Base-by-base conservation (phyloP, 2,329 filamentous ascomycete genomes). In the Diplodia sapinea region DNA sequence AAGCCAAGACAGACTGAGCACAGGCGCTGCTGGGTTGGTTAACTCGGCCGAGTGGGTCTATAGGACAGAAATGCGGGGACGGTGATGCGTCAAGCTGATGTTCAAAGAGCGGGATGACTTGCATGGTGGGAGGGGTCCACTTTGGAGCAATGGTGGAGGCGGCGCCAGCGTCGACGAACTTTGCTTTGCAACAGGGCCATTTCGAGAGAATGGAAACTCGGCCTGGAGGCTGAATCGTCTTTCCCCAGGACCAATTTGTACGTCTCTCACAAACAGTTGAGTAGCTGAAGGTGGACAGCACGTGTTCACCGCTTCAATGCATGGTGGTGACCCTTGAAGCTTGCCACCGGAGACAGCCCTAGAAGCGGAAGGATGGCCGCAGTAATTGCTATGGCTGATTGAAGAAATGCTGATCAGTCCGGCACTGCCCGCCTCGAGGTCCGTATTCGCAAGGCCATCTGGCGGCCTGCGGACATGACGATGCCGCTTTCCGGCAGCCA, bases 91-190 rank as follows among this genome's bases (percentile, higher is more conserved):
- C 36, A 36, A 38, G 31, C 15, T 15, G 50, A 31, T 33, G 31
- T 55, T n/a, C n/a, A 55, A 33, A 55, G 52, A 33, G 52, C 52
- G 52, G 52, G 52, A 55, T 55, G 52, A 55, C 52, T 55, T 55
- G 52, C 52, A 55, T 47, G 17, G 11, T n/a, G 43, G 17, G 52
- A 26, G 36, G 52, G 52, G 29, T 55, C 52, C 52, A 55, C 13
- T 7, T 55, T 55, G 26, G 52, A 55, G 52, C 52, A 55, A 26
- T 23, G 31, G 52, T 55, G 52, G 8, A 55, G 31, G 52, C 52
- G 52, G 29, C 52, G 52, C 52, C 52, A 55, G 17, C 31, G 29
- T 12, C 29, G 52, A 17, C 15, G 17, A 55, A 36, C 12, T 33
- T 36, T 55, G 26, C 31, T 13, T n/a, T 33, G 29, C 15, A 36